A percentile compares a stretch with the other conserved stretches of the same genome.
Conservation (phyloP, 2,329 filamentous ascomycete species). For the Penicillium sp. region DNA sequence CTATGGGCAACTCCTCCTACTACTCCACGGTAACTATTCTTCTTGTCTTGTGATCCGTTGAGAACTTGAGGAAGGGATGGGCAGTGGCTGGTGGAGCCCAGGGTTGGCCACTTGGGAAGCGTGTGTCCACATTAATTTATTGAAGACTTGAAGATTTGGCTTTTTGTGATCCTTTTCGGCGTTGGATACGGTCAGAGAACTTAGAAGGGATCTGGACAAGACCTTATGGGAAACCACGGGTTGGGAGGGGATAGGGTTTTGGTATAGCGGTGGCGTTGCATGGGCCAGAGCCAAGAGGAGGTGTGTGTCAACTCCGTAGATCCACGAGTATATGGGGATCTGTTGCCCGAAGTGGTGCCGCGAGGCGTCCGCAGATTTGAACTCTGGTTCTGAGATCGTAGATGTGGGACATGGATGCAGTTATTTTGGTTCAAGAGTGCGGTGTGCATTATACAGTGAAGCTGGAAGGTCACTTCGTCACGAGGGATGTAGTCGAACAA, state of each 20-base stretch:
- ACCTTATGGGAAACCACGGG: background rate
- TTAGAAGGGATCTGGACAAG: background rate
- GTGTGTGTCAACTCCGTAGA: background rate
- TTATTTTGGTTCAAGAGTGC: background rate
- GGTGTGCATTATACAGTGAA: background rate
- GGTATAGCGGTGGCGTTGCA: background rate
- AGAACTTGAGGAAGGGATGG: conserved; percentile 1
- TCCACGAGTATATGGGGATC: background rate
- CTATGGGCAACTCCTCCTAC: background rate
- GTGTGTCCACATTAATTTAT: conserved; percentile 7
- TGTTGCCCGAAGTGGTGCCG: background rate
- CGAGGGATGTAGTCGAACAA: background rate
- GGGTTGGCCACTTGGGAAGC: conserved; percentile 1
- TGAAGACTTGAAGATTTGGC: conserved; percentile 12
- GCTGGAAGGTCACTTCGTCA: background rate
- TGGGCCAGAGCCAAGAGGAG: background rate
- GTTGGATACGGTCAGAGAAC: background rate
- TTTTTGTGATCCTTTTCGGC: background rate
- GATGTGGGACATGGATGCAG: background rate
- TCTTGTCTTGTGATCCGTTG: background rate
- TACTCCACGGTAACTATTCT: background rate
- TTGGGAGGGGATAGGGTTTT: background rate
- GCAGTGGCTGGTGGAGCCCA: conserved; percentile 9
- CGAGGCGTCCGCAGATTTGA: background rate
- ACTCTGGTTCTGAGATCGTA: background rate